Evolutionary conservation across 148 eudicot species (phyloP).

Genomic region (Rheum nobile): DNA sequence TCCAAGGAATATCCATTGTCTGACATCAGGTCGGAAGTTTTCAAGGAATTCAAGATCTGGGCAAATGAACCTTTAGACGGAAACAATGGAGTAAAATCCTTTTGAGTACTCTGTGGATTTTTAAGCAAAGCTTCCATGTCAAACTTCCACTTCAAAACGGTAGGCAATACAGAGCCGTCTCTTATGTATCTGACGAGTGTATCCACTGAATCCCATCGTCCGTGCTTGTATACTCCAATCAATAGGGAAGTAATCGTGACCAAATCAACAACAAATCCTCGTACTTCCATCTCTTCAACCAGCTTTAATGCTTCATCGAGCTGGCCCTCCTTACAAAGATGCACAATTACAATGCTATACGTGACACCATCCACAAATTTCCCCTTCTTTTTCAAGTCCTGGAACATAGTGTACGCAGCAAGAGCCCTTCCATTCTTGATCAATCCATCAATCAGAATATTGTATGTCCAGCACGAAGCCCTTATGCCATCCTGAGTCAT

Average conservation of each 20-base stretch:
- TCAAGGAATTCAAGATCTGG: constrained; percentile 29
- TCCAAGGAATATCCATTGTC: constrained; percentile 4
- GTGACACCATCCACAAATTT: constrained; percentile 70
- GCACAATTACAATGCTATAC: constrained; percentile 60
- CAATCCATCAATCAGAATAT: constrained; percentile 74
- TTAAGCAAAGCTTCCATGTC: constrained; percentile 58
- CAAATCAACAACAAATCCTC: constrained; percentile 76
- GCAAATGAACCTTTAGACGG: constrained; percentile 39
- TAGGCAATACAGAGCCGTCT: constrained; percentile 42
- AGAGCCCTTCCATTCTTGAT: constrained; percentile 57
- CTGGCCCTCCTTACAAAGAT: constrained; percentile 52
- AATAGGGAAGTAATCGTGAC: constrained; percentile 62
- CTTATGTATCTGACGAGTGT: constrained; percentile 62
- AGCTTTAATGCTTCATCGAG: constrained; percentile 43
- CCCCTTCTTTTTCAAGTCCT: constrained; percentile 69
- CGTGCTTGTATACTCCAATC: constrained; percentile 44
- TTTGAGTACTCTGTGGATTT: constrained; percentile 27
- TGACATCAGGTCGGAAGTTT: constrained; percentile 11
- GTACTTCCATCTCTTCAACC: constrained; percentile 75
- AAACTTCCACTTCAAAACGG: constrained; percentile 62
- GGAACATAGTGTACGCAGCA: constrained; percentile 62
- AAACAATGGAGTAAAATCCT: constrained; percentile 63
- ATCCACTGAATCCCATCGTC: constrained; percentile 51
- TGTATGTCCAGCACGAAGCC: constrained; percentile 69
- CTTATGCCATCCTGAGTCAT: constrained; percentile 66